A percentile compares a stretch with the other conserved stretches of the same genome.
These are phyloP conservation scores for Fusarium brevicatenulatum DNA, from an alignment of 2,329 filamentous ascomycete genomes.

Conservation along the genomic window DNA sequence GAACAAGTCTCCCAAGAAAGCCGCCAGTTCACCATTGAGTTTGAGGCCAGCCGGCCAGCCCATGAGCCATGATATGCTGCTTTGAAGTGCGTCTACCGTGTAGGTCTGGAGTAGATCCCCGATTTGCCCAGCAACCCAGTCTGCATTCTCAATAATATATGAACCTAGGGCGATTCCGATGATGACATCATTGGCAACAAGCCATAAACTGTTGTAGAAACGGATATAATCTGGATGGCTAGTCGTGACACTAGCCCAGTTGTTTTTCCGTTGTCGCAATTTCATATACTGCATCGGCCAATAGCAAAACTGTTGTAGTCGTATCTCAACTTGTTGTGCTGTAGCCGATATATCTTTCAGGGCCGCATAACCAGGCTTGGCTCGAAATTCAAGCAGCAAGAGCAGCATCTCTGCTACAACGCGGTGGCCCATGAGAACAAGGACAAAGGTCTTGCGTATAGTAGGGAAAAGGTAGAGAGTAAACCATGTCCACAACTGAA, in stretches of 20 bases:
- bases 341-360: conserved; percentile 96
- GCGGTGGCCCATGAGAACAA: conserved; percentile 81
- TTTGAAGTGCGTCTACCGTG: conserved; percentile 86
- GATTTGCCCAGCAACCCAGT: conserved; percentile 83
- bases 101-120: conserved; percentile 80
- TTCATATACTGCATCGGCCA: conserved; percentile 98
- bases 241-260: conserved; percentile 95
- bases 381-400: conserved; percentile 83
- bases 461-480: conserved; percentile 82
- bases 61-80: conserved; percentile 95
- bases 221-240: conserved; percentile 98
- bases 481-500: conserved; percentile 76
- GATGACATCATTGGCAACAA: conserved; percentile 98
- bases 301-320: conserved; percentile 97
- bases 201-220: conserved; percentile 98
- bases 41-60: conserved; percentile 95
- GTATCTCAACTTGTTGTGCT: conserved; percentile 96
- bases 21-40: conserved; percentile 90
- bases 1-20: conserved; percentile 95
- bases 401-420: conserved; percentile 83
- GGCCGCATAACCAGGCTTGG: conserved; percentile 80
- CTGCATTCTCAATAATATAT: conserved; percentile 95
- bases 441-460: conserved; percentile 76
- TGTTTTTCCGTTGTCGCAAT: conserved; percentile 84
- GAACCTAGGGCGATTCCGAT: conserved; percentile 96